Percentiles rank a stretch among this genome's conserved stretches.
Conservation (phyloP, 2,329 filamentous ascomycete species). For the Trichoderma semiorbis region DNA sequence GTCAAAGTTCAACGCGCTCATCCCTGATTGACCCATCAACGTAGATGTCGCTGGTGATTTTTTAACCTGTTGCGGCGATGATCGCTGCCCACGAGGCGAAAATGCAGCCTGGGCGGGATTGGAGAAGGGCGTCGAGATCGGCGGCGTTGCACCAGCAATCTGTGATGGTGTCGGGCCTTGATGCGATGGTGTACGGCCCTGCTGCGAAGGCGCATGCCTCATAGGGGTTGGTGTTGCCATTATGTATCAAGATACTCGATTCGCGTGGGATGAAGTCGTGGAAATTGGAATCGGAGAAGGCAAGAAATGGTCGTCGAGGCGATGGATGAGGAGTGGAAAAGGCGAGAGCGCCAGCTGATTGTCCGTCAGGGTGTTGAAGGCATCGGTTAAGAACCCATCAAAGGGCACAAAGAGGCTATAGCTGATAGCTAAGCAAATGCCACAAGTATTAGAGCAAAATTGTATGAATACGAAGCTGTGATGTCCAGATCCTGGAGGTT, state of each 20-base stretch:
- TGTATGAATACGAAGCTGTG: neutral
- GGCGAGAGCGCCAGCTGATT: slow-evolving; percentile 8
- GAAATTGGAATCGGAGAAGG: neutral
- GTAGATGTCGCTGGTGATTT: slow-evolving; percentile 56
- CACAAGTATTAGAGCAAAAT: neutral
- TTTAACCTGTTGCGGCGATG: slow-evolving; percentile 62
- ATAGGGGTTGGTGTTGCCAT: slow-evolving; percentile 52
- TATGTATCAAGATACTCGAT: neutral
- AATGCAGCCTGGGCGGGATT: slow-evolving; percentile 55
- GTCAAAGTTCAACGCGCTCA: slow-evolving; percentile 55
- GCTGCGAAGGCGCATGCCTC: slow-evolving; percentile 44
- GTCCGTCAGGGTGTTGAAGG: neutral
- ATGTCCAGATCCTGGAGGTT: neutral
- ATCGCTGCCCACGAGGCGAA: slow-evolving; percentile 55
- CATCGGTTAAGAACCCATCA: slow-evolving; percentile 6
- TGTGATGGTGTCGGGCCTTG: slow-evolving; percentile 36
- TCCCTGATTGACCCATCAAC: slow-evolving; percentile 45
- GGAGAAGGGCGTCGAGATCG: slow-evolving; percentile 65
- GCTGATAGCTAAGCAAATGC: neutral
- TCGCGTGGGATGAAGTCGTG: slow-evolving; percentile 2
- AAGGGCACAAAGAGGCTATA: neutral
- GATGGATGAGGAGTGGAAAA: neutral
- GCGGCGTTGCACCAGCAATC: slow-evolving; percentile 56
- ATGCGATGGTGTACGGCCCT: slow-evolving; percentile 44
- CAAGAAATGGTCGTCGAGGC: neutral